Base-by-base conservation (phyloP, 2,329 filamentous ascomycete genomes). In the Westerdykella aurantiaca region DNA sequence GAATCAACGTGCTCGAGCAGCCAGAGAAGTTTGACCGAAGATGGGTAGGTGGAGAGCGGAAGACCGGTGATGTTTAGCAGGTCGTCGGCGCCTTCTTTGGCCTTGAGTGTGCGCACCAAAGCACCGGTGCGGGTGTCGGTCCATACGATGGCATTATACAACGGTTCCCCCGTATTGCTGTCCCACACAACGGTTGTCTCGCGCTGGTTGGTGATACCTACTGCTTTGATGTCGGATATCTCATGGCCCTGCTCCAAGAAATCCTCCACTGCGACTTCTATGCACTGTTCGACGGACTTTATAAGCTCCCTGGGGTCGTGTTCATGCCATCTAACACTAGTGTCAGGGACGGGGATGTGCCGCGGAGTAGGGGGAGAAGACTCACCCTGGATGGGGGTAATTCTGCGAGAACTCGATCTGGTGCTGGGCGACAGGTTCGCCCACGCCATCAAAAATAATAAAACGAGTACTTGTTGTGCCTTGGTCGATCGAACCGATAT, bases 121-220 rank as follows among this genome's bases (percentile, higher is more conserved):
- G 78, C 76, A 52, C 81, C 78, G 41, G 87, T 91, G 41, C 89
- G 78, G 23, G 88, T 95, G 63, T 95, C 89, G 23, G 88, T 85
- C 88, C 89, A 95, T 37, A 88, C 89, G 48, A 95, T 85, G 45
- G 88, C 88, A 60, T 91, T 89, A 71, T 87, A 78, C 13, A 95
- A 72, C 4, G 88, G 81, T 64, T 93, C 78, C 51, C 89, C 89
- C 1, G 86, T 93, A 53, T 78, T 76, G 57, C 76, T 79, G 66
- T 95, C 87, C 88, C 88, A 95, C 21, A 89, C 82, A 1, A 95
- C 75, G 1, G 85, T 87, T 1, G 89, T 95, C 68, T 95, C 89
- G 63, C 89, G 82, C 72, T 95, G 88, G 69, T 90, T 94, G 46
- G 88, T 94, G 63, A 95, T 86, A 44, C 89, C 89, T 52, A 95